phyloP scores from a whole-genome alignment of 495 filamentous ascomycete genomes.

The Talaromyces wortmannii region DNA sequence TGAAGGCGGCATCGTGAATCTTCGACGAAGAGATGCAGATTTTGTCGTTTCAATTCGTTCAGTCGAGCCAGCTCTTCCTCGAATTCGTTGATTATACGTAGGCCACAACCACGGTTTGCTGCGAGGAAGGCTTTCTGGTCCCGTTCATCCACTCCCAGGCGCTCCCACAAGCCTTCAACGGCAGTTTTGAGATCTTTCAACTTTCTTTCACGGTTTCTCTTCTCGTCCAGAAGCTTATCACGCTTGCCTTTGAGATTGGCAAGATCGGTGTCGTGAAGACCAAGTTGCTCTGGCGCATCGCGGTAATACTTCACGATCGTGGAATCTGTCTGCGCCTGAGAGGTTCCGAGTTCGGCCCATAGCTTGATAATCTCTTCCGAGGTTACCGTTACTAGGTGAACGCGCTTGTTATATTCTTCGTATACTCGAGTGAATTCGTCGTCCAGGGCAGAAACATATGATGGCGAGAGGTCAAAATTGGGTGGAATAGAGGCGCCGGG shows the following conservation, averaged over 20 bases:
- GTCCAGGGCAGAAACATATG: conserved; percentile 83
- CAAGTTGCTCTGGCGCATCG: conserved; percentile 86
- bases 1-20: conserved; percentile 85
- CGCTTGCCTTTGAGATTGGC: conserved; percentile 61
- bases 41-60: conserved; percentile 89
- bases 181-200: conserved; percentile 66
- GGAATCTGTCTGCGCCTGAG: conserved; percentile 85
- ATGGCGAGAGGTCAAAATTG: conserved; percentile 79
- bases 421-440: conserved; percentile 88
- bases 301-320: conserved; percentile 82
- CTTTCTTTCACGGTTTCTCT: conserved; percentile 74
- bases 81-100: conserved; percentile 86
- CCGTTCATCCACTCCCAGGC: conserved; percentile 70
- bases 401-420: conserved; percentile 82
- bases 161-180: conserved; percentile 83
- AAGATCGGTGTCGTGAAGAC: conserved; percentile 81
- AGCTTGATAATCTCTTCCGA: conserved; percentile 84
- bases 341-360: conserved; percentile 91
- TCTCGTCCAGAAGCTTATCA: conserved; percentile 89
- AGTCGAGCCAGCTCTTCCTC: conserved; percentile 81
- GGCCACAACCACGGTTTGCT: conserved; percentile 67
- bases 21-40: conserved; percentile 91
- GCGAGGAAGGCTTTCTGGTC: conserved; percentile 78
- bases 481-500: conserved; percentile 68
- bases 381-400: conserved; percentile 64